phyloP scores from a whole-genome alignment of 1,139 yeast genomes.

The Yamadazyma pseudoaaseri region DNA sequence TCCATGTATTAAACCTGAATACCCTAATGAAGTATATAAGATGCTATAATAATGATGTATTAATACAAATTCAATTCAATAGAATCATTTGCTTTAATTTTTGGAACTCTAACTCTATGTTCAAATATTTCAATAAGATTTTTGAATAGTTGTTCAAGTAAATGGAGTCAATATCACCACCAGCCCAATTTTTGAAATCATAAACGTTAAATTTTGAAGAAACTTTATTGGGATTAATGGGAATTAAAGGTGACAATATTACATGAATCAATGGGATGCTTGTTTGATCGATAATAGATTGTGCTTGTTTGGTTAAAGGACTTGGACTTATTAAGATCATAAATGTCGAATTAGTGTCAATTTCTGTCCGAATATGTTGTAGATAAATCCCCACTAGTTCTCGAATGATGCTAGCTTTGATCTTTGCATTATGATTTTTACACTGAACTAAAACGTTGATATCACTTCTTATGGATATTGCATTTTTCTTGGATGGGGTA shows the following conservation, averaged over 20 bases:
- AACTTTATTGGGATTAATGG: conserved; percentile 3
- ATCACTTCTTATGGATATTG: conserved; percentile 25
- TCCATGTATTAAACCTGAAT: not conserved
- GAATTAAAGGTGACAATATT: conserved; percentile 33
- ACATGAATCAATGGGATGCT: conserved; percentile 56
- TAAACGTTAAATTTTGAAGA: conserved; percentile 23
- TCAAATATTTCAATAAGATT: conserved; percentile 39
- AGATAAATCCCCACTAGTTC: conserved; percentile 59
- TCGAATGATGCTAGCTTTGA: conserved; percentile 52
- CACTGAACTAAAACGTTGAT: conserved; percentile 55
- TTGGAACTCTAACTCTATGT: conserved; percentile 27
- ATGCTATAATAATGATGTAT: not conserved
- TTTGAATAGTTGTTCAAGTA: conserved; percentile 47
- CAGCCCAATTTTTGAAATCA: conserved; percentile 38
- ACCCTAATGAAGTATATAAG: not conserved
- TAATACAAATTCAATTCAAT: conserved; percentile 1
- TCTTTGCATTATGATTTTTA: conserved; percentile 46
- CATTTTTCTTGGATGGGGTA: conserved; percentile 2
- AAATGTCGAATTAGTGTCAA: conserved; percentile 19
- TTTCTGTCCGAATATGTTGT: conserved; percentile 31
- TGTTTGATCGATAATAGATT: conserved; percentile 52
- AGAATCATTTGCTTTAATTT: conserved; percentile 11
- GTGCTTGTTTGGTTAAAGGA: conserved; percentile 58
- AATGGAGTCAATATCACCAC: conserved; percentile 37
- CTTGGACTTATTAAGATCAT: conserved; percentile 57